A percentile compares a stretch with the other conserved stretches of the same genome.
phyloP scores from a whole-genome alignment of 176 grass and related monocot species.

The Cocos nucifera region DNA sequence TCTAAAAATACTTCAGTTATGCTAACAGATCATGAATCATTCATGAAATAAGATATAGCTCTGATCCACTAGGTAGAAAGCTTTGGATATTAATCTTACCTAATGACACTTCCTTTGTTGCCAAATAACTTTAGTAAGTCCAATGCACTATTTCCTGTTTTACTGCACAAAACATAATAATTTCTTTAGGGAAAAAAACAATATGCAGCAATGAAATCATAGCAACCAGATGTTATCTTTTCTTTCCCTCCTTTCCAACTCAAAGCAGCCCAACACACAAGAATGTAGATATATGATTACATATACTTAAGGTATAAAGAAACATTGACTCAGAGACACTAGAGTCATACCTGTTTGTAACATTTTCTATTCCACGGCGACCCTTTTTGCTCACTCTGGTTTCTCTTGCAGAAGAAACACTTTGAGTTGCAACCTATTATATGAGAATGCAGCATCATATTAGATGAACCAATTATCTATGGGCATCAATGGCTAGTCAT shows the following conservation, averaged over 20 bases:
- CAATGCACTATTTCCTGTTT: no score
- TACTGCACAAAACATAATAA: no score
- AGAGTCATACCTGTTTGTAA: constrained; percentile 44
- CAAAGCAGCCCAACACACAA: constrained; percentile 10
- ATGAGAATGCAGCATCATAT: no score
- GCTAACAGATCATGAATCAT: no score
- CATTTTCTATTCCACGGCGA: constrained; percentile 55
- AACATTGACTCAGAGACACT: no score
- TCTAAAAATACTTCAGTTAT: no score
- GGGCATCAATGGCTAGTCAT: no score
- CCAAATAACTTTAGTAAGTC: constrained; percentile 75
- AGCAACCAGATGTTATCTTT: neutral
- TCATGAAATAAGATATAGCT: no score
- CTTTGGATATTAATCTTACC: constrained; percentile 24
- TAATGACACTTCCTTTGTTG: constrained; percentile 79
- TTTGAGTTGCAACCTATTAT: constrained; percentile 70
- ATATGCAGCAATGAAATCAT: neutral
- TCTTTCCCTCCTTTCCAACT: neutral
- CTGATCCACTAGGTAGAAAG: no score
- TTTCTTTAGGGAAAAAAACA: no score
- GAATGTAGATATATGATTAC: neutral
- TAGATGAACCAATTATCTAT: no score
- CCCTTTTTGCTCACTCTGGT: constrained; percentile 75
- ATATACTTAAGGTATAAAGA: no score
- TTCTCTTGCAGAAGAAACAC: constrained; percentile 81